Conservation (phyloP, 805 yeast species). For the Lipomyces orientalis region DNA sequence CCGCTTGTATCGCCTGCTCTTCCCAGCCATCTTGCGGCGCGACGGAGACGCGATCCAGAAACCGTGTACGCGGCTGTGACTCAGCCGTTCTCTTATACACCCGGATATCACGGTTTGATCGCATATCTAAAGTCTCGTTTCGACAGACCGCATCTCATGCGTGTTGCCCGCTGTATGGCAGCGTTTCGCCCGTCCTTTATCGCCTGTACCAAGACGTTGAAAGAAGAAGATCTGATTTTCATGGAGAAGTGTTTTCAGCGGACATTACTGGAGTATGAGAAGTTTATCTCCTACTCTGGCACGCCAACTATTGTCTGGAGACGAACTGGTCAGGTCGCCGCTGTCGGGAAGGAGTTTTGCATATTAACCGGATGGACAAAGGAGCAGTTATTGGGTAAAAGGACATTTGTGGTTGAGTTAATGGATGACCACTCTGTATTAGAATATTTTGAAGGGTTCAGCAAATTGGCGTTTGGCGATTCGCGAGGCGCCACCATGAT, state of each 20-base stretch:
- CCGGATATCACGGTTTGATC: conserved; percentile 84
- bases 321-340: conserved; percentile 92
- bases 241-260: conserved; percentile 97
- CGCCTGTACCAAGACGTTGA: conserved; percentile 85
- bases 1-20: conserved; percentile 7
- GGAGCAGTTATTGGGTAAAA: conserved; percentile 67
- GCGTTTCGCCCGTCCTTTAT: conserved; percentile 90
- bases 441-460: conserved; percentile 84
- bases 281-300: conserved; percentile 80
- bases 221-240: conserved; percentile 89
- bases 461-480: conserved; percentile 87
- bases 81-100: conserved; percentile 84
- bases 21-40: conserved; percentile 16
- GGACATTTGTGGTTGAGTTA: conserved; percentile 65
- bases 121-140: conserved; percentile 75
- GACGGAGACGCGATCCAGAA: conserved; percentile 33
- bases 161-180: conserved; percentile 87
- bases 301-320: conserved; percentile 97
- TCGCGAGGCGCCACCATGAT: conserved; percentile 88
- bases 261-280: conserved; percentile 85
- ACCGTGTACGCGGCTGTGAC: conserved; percentile 69
- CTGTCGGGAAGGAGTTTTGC: conserved; percentile 93
- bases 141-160: conserved; percentile 68
- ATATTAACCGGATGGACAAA: conserved; percentile 88
- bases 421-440: conserved; percentile 87